Evolutionary conservation across 75 land plant species (phyloP), one percentile per base, ranked within the genome.

Genomic region (Isoetes taiwanensis): DNA sequence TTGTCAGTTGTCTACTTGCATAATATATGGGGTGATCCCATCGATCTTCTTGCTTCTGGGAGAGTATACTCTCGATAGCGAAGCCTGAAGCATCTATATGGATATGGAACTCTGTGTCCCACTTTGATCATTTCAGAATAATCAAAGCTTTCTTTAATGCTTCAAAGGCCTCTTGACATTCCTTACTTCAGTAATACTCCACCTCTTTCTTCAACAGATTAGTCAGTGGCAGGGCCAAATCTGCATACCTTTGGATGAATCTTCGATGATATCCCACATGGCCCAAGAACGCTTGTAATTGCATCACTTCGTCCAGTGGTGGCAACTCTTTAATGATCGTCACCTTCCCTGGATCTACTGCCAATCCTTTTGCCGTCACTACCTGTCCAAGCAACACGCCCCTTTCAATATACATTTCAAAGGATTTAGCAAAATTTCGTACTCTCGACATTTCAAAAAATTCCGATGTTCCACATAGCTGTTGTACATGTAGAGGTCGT

Each of bases 401-500:
- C 28, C 0, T 24, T 24, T 19, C n/a, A 54, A 54, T 0, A 8
- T 54, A 33, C n/a, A 54, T 21, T 54, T 54, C 31, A 6, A 2
- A n/a, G 0, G 38, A 2, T 54, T 54, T 54, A 12, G 8, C 0
- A 11, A 29, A 1, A 54, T 54, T 2, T 0, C 27, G 1, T 6
- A 0, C 19, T 54, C 34, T 0, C 1, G 9, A 30, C 56, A 54
- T 3, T 21, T 0, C 1, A 54, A 21, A 23, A 24, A 21, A n/a
- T 54, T 1, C 1, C 6, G 1, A 34, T 57, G 50, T 16, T 57
- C 1, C 3, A 25, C 10, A 0, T 32, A 1, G 19, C 37, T 3
- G 28, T 38, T 32, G 38, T 57, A 55, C 0, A 72, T 28, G 2
- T 3, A 43, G 24, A 71, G 64, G 23, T 72, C 64, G 42, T 65